A percentile compares a stretch with the other conserved stretches of the same genome.
Evolutionary conservation across 805 yeast species (phyloP).

Genomic region (Zygosaccharomyces rouxii): DNA sequence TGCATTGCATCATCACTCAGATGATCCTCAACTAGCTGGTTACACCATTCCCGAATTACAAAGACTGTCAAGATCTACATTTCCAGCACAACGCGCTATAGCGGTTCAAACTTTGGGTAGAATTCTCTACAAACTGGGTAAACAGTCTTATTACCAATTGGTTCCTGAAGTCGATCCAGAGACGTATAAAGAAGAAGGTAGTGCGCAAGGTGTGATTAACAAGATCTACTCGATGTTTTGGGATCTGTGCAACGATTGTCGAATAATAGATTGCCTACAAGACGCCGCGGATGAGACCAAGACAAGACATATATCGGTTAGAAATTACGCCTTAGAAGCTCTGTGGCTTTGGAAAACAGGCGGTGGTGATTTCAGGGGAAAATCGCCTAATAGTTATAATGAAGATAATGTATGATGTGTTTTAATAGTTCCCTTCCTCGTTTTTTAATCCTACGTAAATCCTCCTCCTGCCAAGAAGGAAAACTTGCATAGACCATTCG

Average conservation of each 20-base stretch:
- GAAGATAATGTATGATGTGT: constrained; percentile 13
- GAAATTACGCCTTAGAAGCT: constrained; percentile 83
- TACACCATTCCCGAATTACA: constrained; percentile 82
- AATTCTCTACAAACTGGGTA: constrained; percentile 73
- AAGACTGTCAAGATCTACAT: constrained; percentile 70
- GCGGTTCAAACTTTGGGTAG: constrained; percentile 87
- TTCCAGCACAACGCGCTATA: constrained; percentile 80
- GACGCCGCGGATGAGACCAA: constrained; percentile 63
- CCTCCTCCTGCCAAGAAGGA: neutral
- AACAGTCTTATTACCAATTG: constrained; percentile 50
- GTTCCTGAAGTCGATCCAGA: constrained; percentile 43
- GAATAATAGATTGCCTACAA: constrained; percentile 60
- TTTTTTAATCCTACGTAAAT: neutral
- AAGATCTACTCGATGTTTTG: constrained; percentile 49
- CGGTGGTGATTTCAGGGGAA: constrained; percentile 36
- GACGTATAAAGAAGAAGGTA: constrained; percentile 39
- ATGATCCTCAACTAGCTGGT: constrained; percentile 85
- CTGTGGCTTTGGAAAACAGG: constrained; percentile 78
- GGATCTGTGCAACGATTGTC: constrained; percentile 61
- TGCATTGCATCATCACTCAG: constrained; percentile 91
- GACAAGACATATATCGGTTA: constrained; percentile 65
- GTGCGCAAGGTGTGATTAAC: constrained; percentile 34
- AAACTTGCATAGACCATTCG: neutral
- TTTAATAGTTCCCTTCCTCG: neutral
- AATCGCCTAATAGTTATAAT: too few relatives aligned